Conservation (phyloP, 208 protist genomes). For the Angomonas deanei region DNA sequence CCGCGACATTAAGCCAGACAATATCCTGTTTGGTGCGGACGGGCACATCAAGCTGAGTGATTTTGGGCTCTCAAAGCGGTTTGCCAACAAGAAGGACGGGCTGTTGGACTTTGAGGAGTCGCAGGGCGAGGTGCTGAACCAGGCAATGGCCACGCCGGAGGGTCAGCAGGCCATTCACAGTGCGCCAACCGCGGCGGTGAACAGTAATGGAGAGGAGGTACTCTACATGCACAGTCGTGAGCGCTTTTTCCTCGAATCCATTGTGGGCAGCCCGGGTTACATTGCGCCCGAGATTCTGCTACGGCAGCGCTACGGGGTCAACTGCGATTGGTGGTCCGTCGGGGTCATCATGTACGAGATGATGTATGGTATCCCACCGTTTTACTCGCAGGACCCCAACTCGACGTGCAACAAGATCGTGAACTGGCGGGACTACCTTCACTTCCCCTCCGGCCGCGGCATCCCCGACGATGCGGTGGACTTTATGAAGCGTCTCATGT, state of each 20-base stretch:
- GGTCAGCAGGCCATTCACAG: not conserved
- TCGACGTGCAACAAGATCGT: constrained; percentile 94
- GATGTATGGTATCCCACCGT: constrained; percentile 95
- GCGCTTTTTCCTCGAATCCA: constrained; percentile 85
- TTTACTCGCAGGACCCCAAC: constrained; percentile 89
- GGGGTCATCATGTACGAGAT: constrained; percentile 98
- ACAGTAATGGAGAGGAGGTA: constrained; percentile 6
- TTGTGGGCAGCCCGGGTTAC: constrained; percentile 96
- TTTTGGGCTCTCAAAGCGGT: constrained; percentile 95
- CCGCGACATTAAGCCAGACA: constrained; percentile 98
- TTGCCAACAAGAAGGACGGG: constrained; percentile 55
- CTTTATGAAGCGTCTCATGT: constrained; percentile 89
- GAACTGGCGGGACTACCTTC: constrained; percentile 88
- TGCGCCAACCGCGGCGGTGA: not conserved
- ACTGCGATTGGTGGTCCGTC: constrained; percentile 98
- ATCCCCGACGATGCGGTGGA: constrained; percentile 87
- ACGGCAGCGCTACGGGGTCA: constrained; percentile 90
- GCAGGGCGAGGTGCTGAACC: constrained; percentile 4
- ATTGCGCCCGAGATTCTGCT: constrained; percentile 96
- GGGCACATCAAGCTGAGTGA: constrained; percentile 98
- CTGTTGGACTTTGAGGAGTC: constrained; percentile 56
- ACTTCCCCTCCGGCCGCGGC: constrained; percentile 76
- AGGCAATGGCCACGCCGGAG: not conserved
- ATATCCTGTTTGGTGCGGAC: constrained; percentile 93
- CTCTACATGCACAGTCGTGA: constrained; percentile 13